These are phyloP conservation scores for Ascocoryne sarcoides DNA, from an alignment of 2,329 filamentous ascomycete species.

Conservation along the genomic window DNA sequence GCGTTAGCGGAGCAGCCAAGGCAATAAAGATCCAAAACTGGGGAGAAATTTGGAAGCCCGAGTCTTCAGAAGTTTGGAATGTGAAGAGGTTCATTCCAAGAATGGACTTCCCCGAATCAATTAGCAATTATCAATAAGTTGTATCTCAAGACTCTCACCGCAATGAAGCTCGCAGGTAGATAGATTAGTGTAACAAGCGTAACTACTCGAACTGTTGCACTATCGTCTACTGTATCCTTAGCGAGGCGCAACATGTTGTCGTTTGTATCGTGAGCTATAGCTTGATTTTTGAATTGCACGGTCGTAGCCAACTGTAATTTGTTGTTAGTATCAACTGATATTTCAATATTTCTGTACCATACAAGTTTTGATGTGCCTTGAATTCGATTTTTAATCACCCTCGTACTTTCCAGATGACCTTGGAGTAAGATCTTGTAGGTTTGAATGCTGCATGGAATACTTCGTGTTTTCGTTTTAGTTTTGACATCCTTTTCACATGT, in stretches of 20 bases:
- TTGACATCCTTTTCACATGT: too few relatives aligned
- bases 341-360: too few relatives aligned
- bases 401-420: too few relatives aligned
- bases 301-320: too few relatives aligned
- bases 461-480: too few relatives aligned
- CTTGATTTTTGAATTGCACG: slow-evolving; percentile 11
- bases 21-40: slow-evolving; percentile 29
- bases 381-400: too few relatives aligned
- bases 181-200: slow-evolving; percentile 28
- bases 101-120: too few relatives aligned
- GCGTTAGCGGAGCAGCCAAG: slow-evolving; percentile 22
- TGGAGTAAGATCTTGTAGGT: too few relatives aligned
- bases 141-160: slow-evolving; percentile 14
- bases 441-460: too few relatives aligned
- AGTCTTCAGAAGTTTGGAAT: slow-evolving; percentile 15
- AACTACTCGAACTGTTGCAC: slow-evolving; percentile 23
- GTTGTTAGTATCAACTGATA: too few relatives aligned
- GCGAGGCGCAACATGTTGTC: slow-evolving; percentile 19
- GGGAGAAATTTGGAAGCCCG: slow-evolving; percentile 18
- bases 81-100: slow-evolving; percentile 30
- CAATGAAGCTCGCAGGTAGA: slow-evolving; percentile 26
- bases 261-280: slow-evolving; percentile 9
- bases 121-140: background rate
- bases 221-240: slow-evolving; percentile 25
- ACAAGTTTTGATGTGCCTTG: too few relatives aligned